Conservation (phyloP, 768 basidiomycete species). For the Dentipellis fragilis region DNA sequence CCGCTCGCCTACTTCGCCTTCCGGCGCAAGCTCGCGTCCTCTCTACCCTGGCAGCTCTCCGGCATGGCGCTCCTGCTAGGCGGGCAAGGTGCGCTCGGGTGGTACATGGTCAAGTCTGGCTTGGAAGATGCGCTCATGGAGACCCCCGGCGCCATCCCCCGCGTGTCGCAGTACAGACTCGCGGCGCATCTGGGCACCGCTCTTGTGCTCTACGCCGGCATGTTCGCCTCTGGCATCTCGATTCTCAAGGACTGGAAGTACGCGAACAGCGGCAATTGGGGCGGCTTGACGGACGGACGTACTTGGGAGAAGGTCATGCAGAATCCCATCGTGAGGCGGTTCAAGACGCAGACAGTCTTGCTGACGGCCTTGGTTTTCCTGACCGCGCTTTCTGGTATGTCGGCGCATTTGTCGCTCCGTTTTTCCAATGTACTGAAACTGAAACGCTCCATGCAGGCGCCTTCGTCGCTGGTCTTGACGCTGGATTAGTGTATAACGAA, state of each 20-base stretch:
- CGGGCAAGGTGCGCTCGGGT: constrained; percentile 85
- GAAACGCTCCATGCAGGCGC: constrained; percentile 51
- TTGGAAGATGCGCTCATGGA: constrained; percentile 75
- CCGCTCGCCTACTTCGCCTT: constrained; percentile 76
- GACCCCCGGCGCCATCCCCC: constrained; percentile 76
- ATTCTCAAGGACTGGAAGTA: constrained; percentile 75
- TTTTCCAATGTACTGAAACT: neutral
- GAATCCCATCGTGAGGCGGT: constrained; percentile 47
- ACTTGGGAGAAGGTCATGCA: constrained; percentile 38
- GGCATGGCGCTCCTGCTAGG: constrained; percentile 78
- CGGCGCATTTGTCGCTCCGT: too few species aligned
- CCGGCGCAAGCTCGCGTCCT: constrained; percentile 55
- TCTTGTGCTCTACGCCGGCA: constrained; percentile 85
- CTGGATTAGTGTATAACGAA: constrained; percentile 95
- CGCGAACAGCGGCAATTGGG: constrained; percentile 47
- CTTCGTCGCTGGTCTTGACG: constrained; percentile 96
- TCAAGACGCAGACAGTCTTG: constrained; percentile 47
- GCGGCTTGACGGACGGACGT: constrained; percentile 33
- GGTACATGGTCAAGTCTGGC: constrained; percentile 99
- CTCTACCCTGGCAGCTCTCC: constrained; percentile 53
- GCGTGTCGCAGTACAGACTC: constrained; percentile 93
- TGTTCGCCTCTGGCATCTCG: constrained; percentile 73
- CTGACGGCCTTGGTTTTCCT: constrained; percentile 76
- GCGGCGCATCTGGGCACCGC: constrained; percentile 93
- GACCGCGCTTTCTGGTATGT: constrained; percentile 84